Percentiles rank a stretch among this genome's conserved stretches.
phyloP scores from a whole-genome alignment of 306 rosid genomes.

The Inga leiocalycina region DNA sequence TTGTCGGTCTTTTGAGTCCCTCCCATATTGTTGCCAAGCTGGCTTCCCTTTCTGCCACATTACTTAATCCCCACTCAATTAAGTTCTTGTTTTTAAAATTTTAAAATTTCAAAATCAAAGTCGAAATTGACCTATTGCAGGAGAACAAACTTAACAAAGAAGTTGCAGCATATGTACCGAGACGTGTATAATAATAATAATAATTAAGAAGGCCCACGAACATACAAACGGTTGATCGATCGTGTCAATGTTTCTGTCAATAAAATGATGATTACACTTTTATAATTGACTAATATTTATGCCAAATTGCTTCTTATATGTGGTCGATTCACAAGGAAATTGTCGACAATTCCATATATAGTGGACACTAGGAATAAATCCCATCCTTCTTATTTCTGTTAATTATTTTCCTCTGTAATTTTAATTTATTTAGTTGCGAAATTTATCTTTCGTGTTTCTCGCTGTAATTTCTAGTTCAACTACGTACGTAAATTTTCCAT shows the following conservation, averaged over 20 bases:
- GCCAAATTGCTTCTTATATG: not conserved
- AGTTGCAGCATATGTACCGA: not conserved
- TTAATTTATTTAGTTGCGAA: not conserved
- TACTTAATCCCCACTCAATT: no score
- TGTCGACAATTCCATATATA: not conserved
- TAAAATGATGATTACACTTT: not conserved
- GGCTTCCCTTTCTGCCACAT: no score
- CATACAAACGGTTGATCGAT: not conserved
- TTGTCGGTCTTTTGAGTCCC: no score
- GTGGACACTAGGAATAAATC: not conserved
- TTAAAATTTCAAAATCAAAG: not conserved
- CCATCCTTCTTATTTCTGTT: not conserved
- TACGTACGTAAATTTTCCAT: not conserved
- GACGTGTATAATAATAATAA: not conserved
- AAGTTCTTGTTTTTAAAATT: no score
- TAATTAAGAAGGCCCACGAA: not conserved
- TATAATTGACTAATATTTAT: not conserved
- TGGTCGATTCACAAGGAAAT: not conserved
- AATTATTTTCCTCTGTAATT: not conserved
- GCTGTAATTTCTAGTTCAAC: not conserved
- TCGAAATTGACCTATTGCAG: not conserved
- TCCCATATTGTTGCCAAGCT: no score
- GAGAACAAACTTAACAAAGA: not conserved
- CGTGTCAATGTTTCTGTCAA: not conserved
- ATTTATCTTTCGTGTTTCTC: not conserved